These are phyloP conservation scores for Graphilbum fragrans DNA, from an alignment of 2,329 filamentous ascomycete species.

Conservation along the genomic window DNA sequence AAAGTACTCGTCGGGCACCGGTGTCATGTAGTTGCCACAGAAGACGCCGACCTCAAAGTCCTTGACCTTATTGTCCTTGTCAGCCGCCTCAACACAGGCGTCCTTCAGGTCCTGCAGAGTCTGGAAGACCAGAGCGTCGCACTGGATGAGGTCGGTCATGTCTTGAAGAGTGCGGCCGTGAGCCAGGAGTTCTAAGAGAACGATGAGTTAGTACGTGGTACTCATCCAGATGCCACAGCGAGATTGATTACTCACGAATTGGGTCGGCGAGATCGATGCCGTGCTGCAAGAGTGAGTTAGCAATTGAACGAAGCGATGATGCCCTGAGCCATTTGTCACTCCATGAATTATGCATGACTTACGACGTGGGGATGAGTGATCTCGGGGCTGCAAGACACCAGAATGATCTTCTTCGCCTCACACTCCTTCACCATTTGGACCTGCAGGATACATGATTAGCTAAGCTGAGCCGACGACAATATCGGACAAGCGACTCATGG, in stretches of 20 bases:
- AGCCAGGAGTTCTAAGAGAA: slow-evolving; percentile 10
- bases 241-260: neutral
- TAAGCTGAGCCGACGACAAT: too few relatives aligned
- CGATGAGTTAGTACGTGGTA: neutral
- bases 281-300: slow-evolving; percentile 10
- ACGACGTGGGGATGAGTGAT: slow-evolving; percentile 73
- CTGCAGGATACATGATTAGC: too few relatives aligned
- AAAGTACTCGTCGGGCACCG: slow-evolving; percentile 70
- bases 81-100: slow-evolving; percentile 61
- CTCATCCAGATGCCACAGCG: neutral
- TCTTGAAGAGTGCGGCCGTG: slow-evolving; percentile 22
- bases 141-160: slow-evolving; percentile 29
- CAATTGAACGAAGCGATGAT: too few relatives aligned
- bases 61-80: slow-evolving; percentile 24
- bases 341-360: neutral
- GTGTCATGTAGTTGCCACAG: slow-evolving; percentile 75
- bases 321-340: too few relatives aligned
- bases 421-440: slow-evolving; percentile 28
- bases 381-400: slow-evolving; percentile 72
- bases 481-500: too few relatives aligned
- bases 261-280: slow-evolving; percentile 34
- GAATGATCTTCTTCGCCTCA: slow-evolving; percentile 27
- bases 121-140: slow-evolving; percentile 44
- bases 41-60: slow-evolving; percentile 90
- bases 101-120: slow-evolving; percentile 63